These are phyloP conservation scores for Pseudonitzschia multistriata DNA, from an alignment of 108 stramenopile species.

Conservation along the genomic window DNA sequence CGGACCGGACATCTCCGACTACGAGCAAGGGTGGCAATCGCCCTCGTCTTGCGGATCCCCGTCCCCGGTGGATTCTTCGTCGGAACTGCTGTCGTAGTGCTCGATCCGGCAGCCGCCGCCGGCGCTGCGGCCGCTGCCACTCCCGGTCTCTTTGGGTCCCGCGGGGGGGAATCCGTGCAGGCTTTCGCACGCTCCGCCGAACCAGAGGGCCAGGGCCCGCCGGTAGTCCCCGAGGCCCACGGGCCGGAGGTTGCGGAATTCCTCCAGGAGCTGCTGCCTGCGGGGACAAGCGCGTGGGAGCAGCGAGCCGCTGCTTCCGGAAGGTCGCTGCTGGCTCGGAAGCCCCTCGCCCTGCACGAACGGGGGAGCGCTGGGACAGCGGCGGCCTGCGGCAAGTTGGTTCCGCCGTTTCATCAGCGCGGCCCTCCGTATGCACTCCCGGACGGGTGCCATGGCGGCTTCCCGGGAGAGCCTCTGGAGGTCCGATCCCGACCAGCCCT, in stretches of 20 bases:
- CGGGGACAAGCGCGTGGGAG: constrained; percentile 12
- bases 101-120: background rate
- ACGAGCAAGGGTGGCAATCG: background rate
- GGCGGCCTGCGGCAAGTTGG: too few species aligned
- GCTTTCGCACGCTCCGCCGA: background rate
- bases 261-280: constrained; percentile 52
- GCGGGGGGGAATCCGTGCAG: background rate
- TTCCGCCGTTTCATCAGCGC: constrained; percentile 45
- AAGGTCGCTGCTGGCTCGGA: background rate
- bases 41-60: too few species aligned
- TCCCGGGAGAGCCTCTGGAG: constrained; percentile 77
- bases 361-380: too few species aligned
- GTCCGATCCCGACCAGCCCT: constrained; percentile 86
- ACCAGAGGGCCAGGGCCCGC: background rate
- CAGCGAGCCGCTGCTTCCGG: background rate
- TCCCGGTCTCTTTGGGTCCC: constrained; percentile 25
- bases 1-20: too few species aligned
- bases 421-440: constrained; percentile 70
- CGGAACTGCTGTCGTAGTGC: constrained; percentile 68
- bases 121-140: background rate
- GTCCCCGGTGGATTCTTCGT: too few species aligned
- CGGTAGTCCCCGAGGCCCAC: constrained; percentile 28
- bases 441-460: constrained; percentile 83
- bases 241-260: constrained; percentile 59
- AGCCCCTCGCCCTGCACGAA: too few species aligned